These are phyloP conservation scores for Rubroshorea leprosula DNA, from an alignment of 345 rosid species.

Conservation along the genomic window DNA sequence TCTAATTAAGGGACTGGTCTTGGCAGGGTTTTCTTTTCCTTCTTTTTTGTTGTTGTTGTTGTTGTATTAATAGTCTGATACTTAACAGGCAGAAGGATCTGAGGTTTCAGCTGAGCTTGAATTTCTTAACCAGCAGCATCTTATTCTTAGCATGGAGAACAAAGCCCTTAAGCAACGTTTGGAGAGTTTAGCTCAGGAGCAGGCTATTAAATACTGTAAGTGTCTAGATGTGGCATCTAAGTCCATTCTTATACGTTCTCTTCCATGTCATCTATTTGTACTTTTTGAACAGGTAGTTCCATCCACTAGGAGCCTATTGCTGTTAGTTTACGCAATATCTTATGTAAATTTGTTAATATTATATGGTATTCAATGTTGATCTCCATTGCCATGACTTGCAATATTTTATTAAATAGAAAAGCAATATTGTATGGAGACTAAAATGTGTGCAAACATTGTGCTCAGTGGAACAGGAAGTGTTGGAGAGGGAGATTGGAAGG, in stretches of 20 bases:
- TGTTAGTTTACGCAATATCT: too few relatives aligned
- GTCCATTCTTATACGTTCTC: too few relatives aligned
- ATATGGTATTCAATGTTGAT: too few relatives aligned
- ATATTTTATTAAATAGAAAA: neutral
- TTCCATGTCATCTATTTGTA: too few relatives aligned
- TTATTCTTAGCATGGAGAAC: constrained; percentile 84
- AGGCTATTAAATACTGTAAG: constrained; percentile 75
- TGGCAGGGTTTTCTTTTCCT: too few relatives aligned
- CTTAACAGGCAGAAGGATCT: constrained; percentile 68
- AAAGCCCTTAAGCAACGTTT: constrained; percentile 79
- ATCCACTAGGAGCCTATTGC: too few relatives aligned
- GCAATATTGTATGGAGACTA: constrained; percentile 6
- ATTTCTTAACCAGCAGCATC: constrained; percentile 73
- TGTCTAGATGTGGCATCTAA: constrained; percentile 6
- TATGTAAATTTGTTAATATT: too few relatives aligned
- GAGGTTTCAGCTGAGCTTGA: constrained; percentile 87
- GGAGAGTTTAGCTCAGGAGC: constrained; percentile 76
- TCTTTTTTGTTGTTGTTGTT: neutral
- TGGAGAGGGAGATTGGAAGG: constrained; percentile 93
- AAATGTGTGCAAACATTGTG: constrained; percentile 7
- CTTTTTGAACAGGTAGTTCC: too few relatives aligned
- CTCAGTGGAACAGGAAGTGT: constrained; percentile 95
- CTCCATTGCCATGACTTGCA: neutral
- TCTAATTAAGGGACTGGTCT: neutral
- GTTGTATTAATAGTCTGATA: neutral